Percentiles rank a stretch among this genome's conserved stretches.
Conservation (phyloP, 2,329 filamentous ascomycete genomes). For the Penicillium sp. region DNA sequence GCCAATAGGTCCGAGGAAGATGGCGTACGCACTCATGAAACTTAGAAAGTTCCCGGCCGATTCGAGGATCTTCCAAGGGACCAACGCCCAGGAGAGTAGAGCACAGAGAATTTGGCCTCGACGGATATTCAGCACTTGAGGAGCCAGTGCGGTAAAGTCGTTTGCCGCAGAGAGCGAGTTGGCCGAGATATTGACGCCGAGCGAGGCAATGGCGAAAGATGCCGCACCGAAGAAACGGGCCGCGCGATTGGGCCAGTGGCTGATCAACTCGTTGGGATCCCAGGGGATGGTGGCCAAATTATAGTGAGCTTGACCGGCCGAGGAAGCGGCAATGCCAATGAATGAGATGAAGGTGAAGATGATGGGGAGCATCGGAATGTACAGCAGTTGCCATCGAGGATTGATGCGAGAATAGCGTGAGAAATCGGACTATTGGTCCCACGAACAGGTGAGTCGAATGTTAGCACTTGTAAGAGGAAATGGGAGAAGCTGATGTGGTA, state of each 20-base stretch:
- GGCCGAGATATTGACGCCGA: constrained; percentile 53
- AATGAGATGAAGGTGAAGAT: constrained; percentile 50
- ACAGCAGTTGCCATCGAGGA: constrained; percentile 47
- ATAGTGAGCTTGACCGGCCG: constrained; percentile 35
- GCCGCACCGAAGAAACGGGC: constrained; percentile 48
- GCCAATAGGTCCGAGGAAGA: constrained; percentile 61
- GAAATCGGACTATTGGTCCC: constrained; percentile 47
- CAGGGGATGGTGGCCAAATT: constrained; percentile 34
- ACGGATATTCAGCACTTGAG: constrained; percentile 51
- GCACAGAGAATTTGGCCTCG: constrained; percentile 53
- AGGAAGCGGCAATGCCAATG: constrained; percentile 41
- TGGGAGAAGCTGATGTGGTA: too few relatives aligned
- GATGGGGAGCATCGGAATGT: constrained; percentile 47
- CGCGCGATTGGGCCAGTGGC: constrained; percentile 35
- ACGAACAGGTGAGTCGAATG: constrained; percentile 4
- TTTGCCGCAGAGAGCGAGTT: constrained; percentile 48
- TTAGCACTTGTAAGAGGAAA: neutral
- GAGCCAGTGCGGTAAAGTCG: constrained; percentile 52
- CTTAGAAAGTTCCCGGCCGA: constrained; percentile 55
- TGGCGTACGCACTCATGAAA: constrained; percentile 61
- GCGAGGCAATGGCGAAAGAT: constrained; percentile 50
- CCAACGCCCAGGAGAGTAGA: constrained; percentile 53
- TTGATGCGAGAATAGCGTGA: constrained; percentile 46
- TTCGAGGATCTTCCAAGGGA: constrained; percentile 60
- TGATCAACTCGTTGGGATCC: constrained; percentile 40